phyloP scores from a whole-genome alignment of 2,329 filamentous ascomycete genomes.

The Claviceps paspali region DNA sequence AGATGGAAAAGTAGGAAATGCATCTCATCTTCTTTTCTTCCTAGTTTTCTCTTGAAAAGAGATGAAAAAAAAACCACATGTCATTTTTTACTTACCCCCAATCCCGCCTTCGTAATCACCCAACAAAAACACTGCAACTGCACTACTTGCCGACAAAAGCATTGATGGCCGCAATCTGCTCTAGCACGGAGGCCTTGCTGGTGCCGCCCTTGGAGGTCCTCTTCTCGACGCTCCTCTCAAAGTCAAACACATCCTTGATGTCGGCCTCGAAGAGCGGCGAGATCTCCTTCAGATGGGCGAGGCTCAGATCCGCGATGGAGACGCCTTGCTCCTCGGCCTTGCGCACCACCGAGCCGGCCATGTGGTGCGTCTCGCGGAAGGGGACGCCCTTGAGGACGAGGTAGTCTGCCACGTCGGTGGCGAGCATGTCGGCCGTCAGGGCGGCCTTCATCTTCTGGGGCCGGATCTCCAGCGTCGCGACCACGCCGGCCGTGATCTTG shows the following conservation, averaged over 20 bases:
- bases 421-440: constrained; percentile 6
- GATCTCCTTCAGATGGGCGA: constrained; percentile 4
- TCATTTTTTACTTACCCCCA: no score
- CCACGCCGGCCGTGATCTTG: not conserved
- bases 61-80: no score
- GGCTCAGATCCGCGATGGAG: constrained; percentile 5
- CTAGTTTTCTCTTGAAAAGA: no score
- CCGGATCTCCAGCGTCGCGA: constrained; percentile 2
- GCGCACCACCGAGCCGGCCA: constrained; percentile 4
- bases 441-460: constrained; percentile 5
- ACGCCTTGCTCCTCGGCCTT: constrained; percentile 5
- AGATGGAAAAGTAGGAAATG: no score
- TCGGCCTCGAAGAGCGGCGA: constrained; percentile 4
- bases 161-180: constrained; percentile 1
- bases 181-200: constrained; percentile 4
- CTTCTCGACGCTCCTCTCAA: constrained; percentile 6
- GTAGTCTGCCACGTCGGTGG: constrained; percentile 8
- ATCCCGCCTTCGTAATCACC: no score
- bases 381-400: constrained; percentile 6
- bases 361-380: constrained; percentile 8
- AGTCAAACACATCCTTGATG: constrained; percentile 7
- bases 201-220: constrained; percentile 5
- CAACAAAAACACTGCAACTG: no score
- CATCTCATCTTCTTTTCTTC: no score
- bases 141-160: not conserved